These are phyloP conservation scores for Phytophthora sp. DNA, from an alignment of 352 stramenopile species.

Conservation along the genomic window DNA sequence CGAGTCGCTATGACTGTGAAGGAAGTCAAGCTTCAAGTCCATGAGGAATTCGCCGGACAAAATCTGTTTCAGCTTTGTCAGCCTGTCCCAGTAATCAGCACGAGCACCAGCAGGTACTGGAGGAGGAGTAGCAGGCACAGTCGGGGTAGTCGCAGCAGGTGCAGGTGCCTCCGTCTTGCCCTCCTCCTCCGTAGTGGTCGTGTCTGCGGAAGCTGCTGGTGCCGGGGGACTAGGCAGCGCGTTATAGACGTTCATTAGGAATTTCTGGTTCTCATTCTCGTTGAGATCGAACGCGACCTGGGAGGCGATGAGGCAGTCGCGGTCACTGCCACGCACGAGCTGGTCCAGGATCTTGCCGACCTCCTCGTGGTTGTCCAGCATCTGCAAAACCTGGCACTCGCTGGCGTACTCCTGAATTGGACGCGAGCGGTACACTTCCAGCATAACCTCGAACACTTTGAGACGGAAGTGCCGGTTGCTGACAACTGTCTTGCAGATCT, in stretches of 20 bases:
- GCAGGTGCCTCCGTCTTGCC: conserved; percentile 46
- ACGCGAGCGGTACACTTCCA: conserved; percentile 77
- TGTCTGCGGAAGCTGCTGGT: conserved; percentile 36
- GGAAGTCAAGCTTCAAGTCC: conserved; percentile 94
- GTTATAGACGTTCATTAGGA: conserved; percentile 93
- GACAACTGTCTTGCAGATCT: conserved; percentile 94
- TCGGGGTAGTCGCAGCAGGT: conserved; percentile 33
- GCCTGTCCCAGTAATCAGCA: conserved; percentile 81
- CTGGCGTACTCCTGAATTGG: conserved; percentile 73
- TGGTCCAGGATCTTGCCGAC: conserved; percentile 89
- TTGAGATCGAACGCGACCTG: conserved; percentile 98
- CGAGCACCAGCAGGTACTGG: conserved; percentile 50
- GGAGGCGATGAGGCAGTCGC: conserved; percentile 92
- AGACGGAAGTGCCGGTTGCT: conserved; percentile 93
- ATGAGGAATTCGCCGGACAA: conserved; percentile 91
- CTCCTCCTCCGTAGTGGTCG: conserved; percentile 40
- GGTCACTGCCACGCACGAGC: conserved; percentile 76
- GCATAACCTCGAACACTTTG: conserved; percentile 94
- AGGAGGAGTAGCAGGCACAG: conserved; percentile 43
- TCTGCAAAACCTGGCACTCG: conserved; percentile 89
- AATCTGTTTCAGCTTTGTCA: conserved; percentile 90
- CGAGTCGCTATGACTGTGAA: conserved; percentile 91
- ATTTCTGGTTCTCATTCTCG: conserved; percentile 98
- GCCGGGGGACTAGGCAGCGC: conserved; percentile 74
- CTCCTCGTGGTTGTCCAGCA: conserved; percentile 84